Evolutionary conservation across 192 early-diverging fungal genomes (phyloP), one percentile per base, ranked within the genome.

Genomic region (Borealophlyctis nickersoniae): DNA sequence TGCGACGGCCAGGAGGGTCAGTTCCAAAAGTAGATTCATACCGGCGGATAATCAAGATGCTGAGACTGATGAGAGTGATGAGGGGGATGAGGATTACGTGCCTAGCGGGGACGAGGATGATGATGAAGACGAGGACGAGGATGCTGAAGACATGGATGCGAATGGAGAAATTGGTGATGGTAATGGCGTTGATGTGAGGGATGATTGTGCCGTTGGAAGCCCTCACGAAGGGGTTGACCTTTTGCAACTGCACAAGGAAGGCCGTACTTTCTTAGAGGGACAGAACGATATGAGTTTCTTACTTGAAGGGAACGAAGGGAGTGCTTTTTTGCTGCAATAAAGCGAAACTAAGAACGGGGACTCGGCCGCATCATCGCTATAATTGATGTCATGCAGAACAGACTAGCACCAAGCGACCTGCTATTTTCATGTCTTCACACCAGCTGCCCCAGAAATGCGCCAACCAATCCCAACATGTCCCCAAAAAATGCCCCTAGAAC

Each of bases 401-500:
- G 19, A 45, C 39, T 19, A 45, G 19, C 9, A 19, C 9, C 19
- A 45, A 13, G 19, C 19, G 7, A 45, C 39, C 7, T 7, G 39
- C 19, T 45, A 45, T 45, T 7, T 19, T 7, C 9, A 45, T 13
- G 9, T 45, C 39, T 19, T 45, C 19, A 13, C 9, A 7, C 9
- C 39, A 45, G 39, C 39, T 13, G 39, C 39, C 19, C n/a, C n/a
- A n/a, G n/a, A n/a, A 19, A 45, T 45, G 39, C 57, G 19, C 0
- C 9, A 7, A 58, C 28, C n/a, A 67, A 19, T 1, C 62, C 59
- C 19, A 52, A 28, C 16, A 57, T 11, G 36, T 56, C 51, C 4
- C 69, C 69, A 2, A 28, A 4, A 56, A 67, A 66, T 4, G 52
- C 30, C 4, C 69, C 69, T 32, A 55, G 66, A 9, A 70, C 54